These are phyloP conservation scores for Hyphodiscus sp. DNA, from an alignment of 2,329 filamentous ascomycete species.

Conservation along the genomic window DNA sequence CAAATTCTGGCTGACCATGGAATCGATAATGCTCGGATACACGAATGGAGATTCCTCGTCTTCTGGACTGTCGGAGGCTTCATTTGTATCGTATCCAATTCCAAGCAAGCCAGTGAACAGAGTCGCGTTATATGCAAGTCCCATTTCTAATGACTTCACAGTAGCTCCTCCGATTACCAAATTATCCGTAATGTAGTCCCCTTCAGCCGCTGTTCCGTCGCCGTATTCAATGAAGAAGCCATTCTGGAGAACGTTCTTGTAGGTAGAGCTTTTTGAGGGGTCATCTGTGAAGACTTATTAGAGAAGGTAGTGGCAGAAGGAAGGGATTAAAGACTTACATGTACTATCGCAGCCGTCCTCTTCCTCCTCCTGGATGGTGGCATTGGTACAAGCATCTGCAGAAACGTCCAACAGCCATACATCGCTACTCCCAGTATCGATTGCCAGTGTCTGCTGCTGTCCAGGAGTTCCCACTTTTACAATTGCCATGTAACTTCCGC, in stretches of 20 bases:
- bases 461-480: conserved; percentile 51
- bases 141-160: conserved; percentile 46
- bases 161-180: conserved; percentile 42
- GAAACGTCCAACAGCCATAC: conserved; percentile 45
- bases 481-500: conserved; percentile 40
- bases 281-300: conserved; percentile 35
- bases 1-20: conserved; percentile 35
- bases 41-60: conserved; percentile 20
- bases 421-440: conserved; percentile 59
- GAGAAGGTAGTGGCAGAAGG: not conserved
- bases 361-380: conserved; percentile 19
- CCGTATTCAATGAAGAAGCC: conserved; percentile 54
- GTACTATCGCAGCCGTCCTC: conserved; percentile 32
- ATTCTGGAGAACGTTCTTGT: conserved; percentile 33
- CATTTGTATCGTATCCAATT: conserved; percentile 45
- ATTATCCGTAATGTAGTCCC: conserved; percentile 51
- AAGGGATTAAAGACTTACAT: conserved; percentile 34
- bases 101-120: conserved; percentile 50
- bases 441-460: conserved; percentile 45
- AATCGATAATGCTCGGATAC: conserved; percentile 25
- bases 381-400: conserved; percentile 19
- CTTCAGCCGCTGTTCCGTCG: conserved; percentile 44
- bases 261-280: conserved; percentile 41
- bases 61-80: conserved; percentile 32
- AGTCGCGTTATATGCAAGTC: conserved; percentile 42